Evolutionary conservation across 225 moss, liverwort and hornwort genomes (phyloP).

Genomic region (Antitrichia curtipendula): DNA sequence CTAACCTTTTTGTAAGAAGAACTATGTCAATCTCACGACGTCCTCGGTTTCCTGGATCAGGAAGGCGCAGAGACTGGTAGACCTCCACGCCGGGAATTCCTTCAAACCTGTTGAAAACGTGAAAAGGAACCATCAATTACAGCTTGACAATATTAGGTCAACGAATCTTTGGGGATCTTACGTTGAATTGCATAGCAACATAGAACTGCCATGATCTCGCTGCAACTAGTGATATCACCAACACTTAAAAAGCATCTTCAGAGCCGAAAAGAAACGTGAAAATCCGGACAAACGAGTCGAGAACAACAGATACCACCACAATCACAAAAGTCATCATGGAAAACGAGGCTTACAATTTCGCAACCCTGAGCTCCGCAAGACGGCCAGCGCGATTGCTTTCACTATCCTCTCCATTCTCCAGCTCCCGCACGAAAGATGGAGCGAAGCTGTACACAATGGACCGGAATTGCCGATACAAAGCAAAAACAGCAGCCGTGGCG

Average conservation of each 20-base stretch:
- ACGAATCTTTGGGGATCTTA: background rate
- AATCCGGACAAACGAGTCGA: background rate
- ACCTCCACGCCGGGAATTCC: constrained; percentile 65
- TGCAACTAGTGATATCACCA: background rate
- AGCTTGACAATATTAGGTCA: constrained; percentile 5
- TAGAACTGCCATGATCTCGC: background rate
- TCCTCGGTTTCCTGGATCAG: constrained; percentile 57
- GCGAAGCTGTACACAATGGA: constrained; percentile 20
- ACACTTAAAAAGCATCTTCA: background rate
- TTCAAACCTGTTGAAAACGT: constrained; percentile 30
- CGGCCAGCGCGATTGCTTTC: constrained; percentile 56
- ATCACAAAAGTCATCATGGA: background rate
- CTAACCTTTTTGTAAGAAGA: constrained; percentile 54
- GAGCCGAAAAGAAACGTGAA: background rate
- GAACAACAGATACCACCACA: background rate
- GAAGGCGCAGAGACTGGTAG: constrained; percentile 67
- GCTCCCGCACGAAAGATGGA: constrained; percentile 12
- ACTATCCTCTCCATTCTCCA: constrained; percentile 37
- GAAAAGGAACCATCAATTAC: background rate
- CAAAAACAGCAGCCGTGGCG: constrained; percentile 21
- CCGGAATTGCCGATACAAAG: constrained; percentile 37
- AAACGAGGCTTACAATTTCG: constrained; percentile 38
- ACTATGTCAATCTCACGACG: constrained; percentile 72
- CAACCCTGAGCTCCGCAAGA: constrained; percentile 64
- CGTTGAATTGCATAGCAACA: background rate